phyloP scores from a whole-genome alignment of 768 basidiomycete species.

The Amanita rubescens region DNA sequence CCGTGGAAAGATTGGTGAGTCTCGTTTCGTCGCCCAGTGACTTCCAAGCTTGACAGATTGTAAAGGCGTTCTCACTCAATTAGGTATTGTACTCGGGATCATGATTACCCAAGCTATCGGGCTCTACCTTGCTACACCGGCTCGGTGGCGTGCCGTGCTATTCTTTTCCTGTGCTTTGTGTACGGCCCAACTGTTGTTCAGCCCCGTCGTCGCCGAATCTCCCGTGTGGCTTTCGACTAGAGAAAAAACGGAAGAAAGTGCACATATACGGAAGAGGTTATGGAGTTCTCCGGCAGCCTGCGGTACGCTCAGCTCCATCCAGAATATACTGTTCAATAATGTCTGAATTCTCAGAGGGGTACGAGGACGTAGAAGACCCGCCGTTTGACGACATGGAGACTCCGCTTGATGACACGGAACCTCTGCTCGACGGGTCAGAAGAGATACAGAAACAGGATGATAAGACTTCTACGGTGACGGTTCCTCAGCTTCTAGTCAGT shows the following conservation, averaged over 20 bases:
- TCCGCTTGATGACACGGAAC: no score
- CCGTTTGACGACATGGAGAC: not conserved
- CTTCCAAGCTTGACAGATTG: not conserved
- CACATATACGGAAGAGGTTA: slow-evolving; percentile 37
- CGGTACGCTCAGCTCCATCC: slow-evolving; percentile 17
- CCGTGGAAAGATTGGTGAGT: slow-evolving; percentile 64
- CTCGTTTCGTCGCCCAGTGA: not conserved
- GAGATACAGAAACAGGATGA: slow-evolving; percentile 21
- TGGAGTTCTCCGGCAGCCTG: slow-evolving; percentile 38
- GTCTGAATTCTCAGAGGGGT: not conserved
- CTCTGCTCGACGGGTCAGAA: slow-evolving; percentile 21
- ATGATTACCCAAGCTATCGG: slow-evolving; percentile 81
- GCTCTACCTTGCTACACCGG: slow-evolving; percentile 59
- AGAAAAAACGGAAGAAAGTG: slow-evolving; percentile 43
- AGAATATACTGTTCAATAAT: not conserved
- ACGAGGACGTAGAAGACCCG: slow-evolving; percentile 30
- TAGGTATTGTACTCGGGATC: slow-evolving; percentile 80
- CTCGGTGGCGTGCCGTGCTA: slow-evolving; percentile 66
- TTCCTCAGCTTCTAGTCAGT: slow-evolving; percentile 44
- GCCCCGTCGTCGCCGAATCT: slow-evolving; percentile 56
- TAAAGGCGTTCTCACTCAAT: slow-evolving; percentile 71
- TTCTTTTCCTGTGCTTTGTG: slow-evolving; percentile 53
- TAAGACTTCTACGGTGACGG: slow-evolving; percentile 30
- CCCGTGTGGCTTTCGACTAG: slow-evolving; percentile 57
- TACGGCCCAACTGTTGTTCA: slow-evolving; percentile 47